Conservation (phyloP, 768 basidiomycete genomes). For the Hemileccinum impolitum region DNA sequence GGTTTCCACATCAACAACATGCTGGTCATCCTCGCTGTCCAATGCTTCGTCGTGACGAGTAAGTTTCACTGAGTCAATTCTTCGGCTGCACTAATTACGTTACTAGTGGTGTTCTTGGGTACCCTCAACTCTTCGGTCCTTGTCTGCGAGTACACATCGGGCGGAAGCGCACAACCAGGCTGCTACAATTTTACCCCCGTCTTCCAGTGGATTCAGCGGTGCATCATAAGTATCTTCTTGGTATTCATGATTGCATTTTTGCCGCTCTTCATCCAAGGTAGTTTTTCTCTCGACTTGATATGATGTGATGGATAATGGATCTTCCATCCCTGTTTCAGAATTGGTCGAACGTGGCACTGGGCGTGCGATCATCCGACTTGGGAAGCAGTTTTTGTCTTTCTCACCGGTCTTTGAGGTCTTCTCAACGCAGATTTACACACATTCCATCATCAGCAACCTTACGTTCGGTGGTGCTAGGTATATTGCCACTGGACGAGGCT, state of each 20-base stretch:
- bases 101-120: conserved; percentile 88
- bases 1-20: conserved; percentile 99
- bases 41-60: conserved; percentile 92
- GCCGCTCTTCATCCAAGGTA: conserved; percentile 93
- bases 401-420: conserved; percentile 98
- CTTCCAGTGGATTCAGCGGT: conserved; percentile 92
- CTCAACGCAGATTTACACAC: conserved; percentile 96
- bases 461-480: conserved; percentile 98
- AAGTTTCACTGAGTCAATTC: conserved; percentile 32
- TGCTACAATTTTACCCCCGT: conserved; percentile 95
- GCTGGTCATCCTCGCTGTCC: conserved; percentile 95
- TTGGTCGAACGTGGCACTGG: conserved; percentile 92
- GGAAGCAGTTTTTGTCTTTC: conserved; percentile 90
- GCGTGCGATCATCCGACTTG: conserved; percentile 86
- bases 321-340: conserved; percentile 47
- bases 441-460: conserved; percentile 95
- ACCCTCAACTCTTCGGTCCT: conserved; percentile 79
- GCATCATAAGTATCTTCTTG: conserved; percentile 97
- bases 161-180: conserved; percentile 75
- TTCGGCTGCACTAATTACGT: conserved; percentile 12
- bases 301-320: conserved; percentile 13
- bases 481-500: conserved; percentile 98
- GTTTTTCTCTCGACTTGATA: conserved; percentile 11
- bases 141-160: conserved; percentile 75
- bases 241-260: conserved; percentile 98